These are phyloP conservation scores for Ceratobasidium sp. DNA, from an alignment of 1,284 basidiomycete species.

Conservation along the genomic window DNA sequence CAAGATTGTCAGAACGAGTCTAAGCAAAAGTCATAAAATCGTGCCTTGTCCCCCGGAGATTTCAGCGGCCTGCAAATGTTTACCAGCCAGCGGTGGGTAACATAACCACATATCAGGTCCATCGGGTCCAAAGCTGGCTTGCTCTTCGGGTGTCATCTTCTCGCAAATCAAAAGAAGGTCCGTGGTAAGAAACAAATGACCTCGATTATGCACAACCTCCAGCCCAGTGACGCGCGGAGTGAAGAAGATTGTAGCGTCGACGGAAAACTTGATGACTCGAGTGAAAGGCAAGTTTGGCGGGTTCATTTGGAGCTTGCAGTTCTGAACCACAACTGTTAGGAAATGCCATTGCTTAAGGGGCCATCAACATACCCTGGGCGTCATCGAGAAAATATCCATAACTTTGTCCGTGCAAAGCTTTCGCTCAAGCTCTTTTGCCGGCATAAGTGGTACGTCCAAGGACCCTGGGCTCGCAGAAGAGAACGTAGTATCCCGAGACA, in stretches of 20 bases:
- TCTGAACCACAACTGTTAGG: slow-evolving; percentile 59
- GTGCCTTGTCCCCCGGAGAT: slow-evolving; percentile 59
- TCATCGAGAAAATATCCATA: slow-evolving; percentile 96
- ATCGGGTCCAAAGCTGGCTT: slow-evolving; percentile 49
- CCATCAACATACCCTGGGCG: slow-evolving; percentile 75
- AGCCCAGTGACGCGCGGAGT: slow-evolving; percentile 78
- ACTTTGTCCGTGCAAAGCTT: slow-evolving; percentile 82
- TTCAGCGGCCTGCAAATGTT: slow-evolving; percentile 82
- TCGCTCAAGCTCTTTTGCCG: slow-evolving; percentile 81
- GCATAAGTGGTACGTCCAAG: slow-evolving; percentile 52
- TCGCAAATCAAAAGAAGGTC: slow-evolving; percentile 93
- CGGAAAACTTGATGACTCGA: slow-evolving; percentile 81
- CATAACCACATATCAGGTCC: slow-evolving; percentile 91
- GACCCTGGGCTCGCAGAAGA: slow-evolving; percentile 66
- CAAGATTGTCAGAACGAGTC: slow-evolving; percentile 25
- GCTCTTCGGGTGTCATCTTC: slow-evolving; percentile 76
- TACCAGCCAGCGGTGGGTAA: slow-evolving; percentile 96
- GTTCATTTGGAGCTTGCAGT: slow-evolving; percentile 90
- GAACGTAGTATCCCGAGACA: slow-evolving; percentile 67
- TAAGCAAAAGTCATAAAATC: not conserved
- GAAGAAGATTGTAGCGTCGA: slow-evolving; percentile 81
- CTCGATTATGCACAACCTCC: slow-evolving; percentile 78
- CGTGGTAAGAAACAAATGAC: slow-evolving; percentile 89
- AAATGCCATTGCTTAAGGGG: not conserved
- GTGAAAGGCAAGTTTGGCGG: slow-evolving; percentile 83